Base-by-base conservation (phyloP, 805 yeast genomes). In the Candida nemodendra region DNA sequence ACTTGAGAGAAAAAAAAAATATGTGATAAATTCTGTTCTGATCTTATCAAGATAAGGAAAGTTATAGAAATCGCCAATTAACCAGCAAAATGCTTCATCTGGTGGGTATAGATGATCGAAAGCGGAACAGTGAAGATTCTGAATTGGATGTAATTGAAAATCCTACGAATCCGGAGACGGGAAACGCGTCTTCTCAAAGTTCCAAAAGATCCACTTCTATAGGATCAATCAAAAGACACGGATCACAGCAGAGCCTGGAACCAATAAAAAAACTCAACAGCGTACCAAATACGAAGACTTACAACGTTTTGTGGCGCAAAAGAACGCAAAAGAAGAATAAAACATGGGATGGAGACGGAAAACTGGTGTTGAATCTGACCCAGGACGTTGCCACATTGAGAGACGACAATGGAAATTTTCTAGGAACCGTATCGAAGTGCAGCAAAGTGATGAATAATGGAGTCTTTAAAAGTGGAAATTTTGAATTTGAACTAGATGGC, bases 341-440 rank as follows among this genome's bases (percentile, higher is more conserved):
- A 57, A 80, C 88, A 0, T 93, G 99, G 99, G 95, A 87, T 38
- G 95, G 95, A 2, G 98, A 93, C 63, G 98, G 96, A 0, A 61
- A 64, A 23, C 64, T 83, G 12, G 50, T 62, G 0, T 55, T 71
- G 2, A 53, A 60, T n/a, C 13, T 16, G 3, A 16, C 24, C 2
- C 34, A 45, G 1, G 52, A 56, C 31, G 9, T 25, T 3, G 57
- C 56, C 1, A 22, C 51, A 0, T 31, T 65, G 8, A 52, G 53
- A 30, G 56, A 53, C 34, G 61, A 52, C 9, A 49, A 62, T 38
- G 65, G 69, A 2, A 41, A 15, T n/a, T 30, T 44, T 13, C 41
- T 59, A 0, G 58, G 54, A 6, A 38, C 37, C 32, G 15, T 59
- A 8, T 34, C 37, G 4, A 47, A 45, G 30, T 44, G 55, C 5